Evolutionary conservation across 257 asterid species (phyloP), one percentile per base, ranked within the genome.

Genomic region (Solanum lignicaule): DNA sequence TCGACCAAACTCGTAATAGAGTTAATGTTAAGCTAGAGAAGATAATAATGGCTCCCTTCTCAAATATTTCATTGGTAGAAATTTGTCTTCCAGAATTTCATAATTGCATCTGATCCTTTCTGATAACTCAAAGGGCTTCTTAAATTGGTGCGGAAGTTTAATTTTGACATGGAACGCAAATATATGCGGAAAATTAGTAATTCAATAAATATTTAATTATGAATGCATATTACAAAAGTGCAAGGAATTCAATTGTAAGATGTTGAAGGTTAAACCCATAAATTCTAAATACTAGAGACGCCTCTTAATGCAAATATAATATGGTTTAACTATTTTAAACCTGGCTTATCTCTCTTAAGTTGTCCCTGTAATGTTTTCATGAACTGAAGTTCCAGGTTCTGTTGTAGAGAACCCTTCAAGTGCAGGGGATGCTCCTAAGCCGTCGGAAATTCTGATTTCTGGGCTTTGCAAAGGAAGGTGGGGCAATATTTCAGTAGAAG

Each of bases 381-480:
- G 90, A 62, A 60, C 32, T 41, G 92, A 93, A 88, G 88, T 86
- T 69, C 89, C 88, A 10, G 90, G 69, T 73, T 89, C 91, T 32
- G 91, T 58, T 46, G 90, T 78, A 52, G 92, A 85, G 87, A 88
- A 90, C 13, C 87, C 92, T 69, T 90, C 92, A 43, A 83, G 88
- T 15, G 71, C 79, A 21, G 87, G 72, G 23, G 86, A 83, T 31
- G 83, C 29, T 23, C 86, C 88, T 52, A 87, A 36, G 7, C 66
- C 87, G 82, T 75, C 65, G 15, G 88, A 85, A 83, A n/a, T 43
- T 35, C 87, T 84, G 73, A 72, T 86, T 29, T 87, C 92, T 84
- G 87, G 86, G 73, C 75, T 89, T 89, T 74, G 89, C 38, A 86
- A 72, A 39, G 52, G 6, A 65, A 85, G 15, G 23, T 55, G 27